These are phyloP conservation scores for Coemansia sp. DNA, from an alignment of 192 early-diverging fungal genomes.

Conservation along the genomic window DNA sequence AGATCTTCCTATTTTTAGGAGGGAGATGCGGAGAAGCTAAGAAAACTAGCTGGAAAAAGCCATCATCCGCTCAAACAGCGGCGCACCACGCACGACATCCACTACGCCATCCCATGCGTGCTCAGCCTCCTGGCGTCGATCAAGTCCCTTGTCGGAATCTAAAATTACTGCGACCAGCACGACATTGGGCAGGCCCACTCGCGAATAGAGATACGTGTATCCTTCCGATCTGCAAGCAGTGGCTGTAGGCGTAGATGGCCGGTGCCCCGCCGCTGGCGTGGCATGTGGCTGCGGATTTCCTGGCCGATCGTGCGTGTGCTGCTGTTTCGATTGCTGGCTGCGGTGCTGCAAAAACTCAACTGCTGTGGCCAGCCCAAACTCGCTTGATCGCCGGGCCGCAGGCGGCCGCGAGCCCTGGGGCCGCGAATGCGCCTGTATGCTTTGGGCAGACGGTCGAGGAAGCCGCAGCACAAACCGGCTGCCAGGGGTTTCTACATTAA, in stretches of 20 bases:
- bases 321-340: constrained; percentile 14
- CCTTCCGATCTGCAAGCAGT: constrained; percentile 21
- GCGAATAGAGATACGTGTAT: constrained; percentile 50
- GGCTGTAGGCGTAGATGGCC: constrained; percentile 12
- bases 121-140: constrained; percentile 42
- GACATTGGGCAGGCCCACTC: constrained; percentile 40
- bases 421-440: not conserved
- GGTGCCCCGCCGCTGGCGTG: not conserved
- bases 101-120: constrained; percentile 48
- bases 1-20: constrained; percentile 9
- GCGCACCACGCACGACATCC: constrained; percentile 36
- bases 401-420: constrained; percentile 9
- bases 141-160: constrained; percentile 39
- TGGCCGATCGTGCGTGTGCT: constrained; percentile 4
- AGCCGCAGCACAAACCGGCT: constrained; percentile 9
- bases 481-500: not conserved
- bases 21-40: not conserved
- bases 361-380: constrained; percentile 6
- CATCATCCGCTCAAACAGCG: constrained; percentile 38
- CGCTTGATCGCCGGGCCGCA: constrained; percentile 8
- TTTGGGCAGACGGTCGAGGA: not conserved
- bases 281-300: constrained; percentile 9
- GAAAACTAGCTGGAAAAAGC: constrained; percentile 12
- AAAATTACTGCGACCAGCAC: constrained; percentile 37
- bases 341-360: constrained; percentile 11